Percentiles rank a stretch among this genome's conserved stretches.
These are phyloP conservation scores for Theileria parva DNA, from an alignment of 169 alveolate species.

Conservation along the genomic window DNA sequence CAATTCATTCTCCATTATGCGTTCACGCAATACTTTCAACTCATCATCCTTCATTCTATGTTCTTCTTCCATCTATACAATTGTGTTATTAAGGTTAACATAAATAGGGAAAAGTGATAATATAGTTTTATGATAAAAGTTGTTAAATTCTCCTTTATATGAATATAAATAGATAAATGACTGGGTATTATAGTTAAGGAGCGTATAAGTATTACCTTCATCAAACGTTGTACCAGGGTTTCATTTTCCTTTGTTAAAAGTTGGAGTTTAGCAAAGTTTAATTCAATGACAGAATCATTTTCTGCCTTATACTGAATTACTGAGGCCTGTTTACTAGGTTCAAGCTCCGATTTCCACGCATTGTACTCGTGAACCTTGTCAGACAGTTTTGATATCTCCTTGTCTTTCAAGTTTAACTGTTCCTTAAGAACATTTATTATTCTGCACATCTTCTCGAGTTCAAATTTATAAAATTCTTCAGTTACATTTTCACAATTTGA, in stretches of 20 bases:
- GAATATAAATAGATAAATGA: too few species aligned
- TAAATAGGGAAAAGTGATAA: background rate
- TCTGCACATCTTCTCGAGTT: conserved; percentile 14
- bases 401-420: conserved; percentile 46
- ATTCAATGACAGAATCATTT: conserved; percentile 1
- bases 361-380: conserved; percentile 45
- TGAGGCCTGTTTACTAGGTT: conserved; percentile 20
- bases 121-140: too few species aligned
- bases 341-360: conserved; percentile 54
- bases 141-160: too few species aligned
- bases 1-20: background rate
- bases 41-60: conserved; percentile 54
- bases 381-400: conserved; percentile 22
- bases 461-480: conserved; percentile 26
- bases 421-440: conserved; percentile 27
- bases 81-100: background rate
- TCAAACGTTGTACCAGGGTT: conserved; percentile 1
- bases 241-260: conserved; percentile 14
- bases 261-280: conserved; percentile 12
- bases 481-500: background rate
- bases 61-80: conserved; percentile 41
- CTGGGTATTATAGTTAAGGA: too few species aligned
- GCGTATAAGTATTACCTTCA: background rate
- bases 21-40: conserved; percentile 1
- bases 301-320: conserved; percentile 19